These are phyloP conservation scores for Geosmithia putterillii DNA, from an alignment of 2,329 filamentous ascomycete species.

Conservation along the genomic window DNA sequence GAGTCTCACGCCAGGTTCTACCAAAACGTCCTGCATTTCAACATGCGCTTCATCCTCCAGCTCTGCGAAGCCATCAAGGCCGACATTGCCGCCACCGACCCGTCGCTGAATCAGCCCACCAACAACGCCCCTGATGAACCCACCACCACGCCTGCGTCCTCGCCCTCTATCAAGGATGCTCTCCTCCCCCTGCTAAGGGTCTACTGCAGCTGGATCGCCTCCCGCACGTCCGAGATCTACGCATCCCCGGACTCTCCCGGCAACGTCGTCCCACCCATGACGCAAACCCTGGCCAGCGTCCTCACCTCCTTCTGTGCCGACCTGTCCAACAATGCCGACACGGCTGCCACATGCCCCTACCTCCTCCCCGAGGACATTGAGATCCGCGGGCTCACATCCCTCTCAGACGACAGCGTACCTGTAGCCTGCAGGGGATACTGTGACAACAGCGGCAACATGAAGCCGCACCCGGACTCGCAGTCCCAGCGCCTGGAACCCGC, in stretches of 20 bases:
- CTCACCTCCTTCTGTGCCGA: constrained; percentile 35
- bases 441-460: constrained; percentile 19
- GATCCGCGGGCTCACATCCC: constrained; percentile 28
- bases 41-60: constrained; percentile 62
- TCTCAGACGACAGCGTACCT: constrained; percentile 24
- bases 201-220: constrained; percentile 40
- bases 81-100: constrained; percentile 43
- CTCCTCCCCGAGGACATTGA: constrained; percentile 39
- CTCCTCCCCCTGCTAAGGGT: constrained; percentile 38
- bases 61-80: constrained; percentile 58
- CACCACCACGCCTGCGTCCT: constrained; percentile 7
- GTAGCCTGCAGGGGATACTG: constrained; percentile 25
- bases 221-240: constrained; percentile 31
- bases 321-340: constrained; percentile 18
- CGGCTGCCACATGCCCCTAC: constrained; percentile 29
- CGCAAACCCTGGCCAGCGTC: constrained; percentile 30
- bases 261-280: constrained; percentile 31
- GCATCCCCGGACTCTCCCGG: constrained; percentile 31
- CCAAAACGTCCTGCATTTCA: constrained; percentile 62
- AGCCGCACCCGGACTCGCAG: constrained; percentile 22
- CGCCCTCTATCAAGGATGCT: constrained; percentile 16
- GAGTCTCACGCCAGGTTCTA: constrained; percentile 32
- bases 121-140: constrained; percentile 6
- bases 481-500: constrained; percentile 16
- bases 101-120: neutral